Evolutionary conservation across 129 eudicot species (phyloP), one percentile per base, ranked within the genome.

Genomic region (Cynara cardunculus): DNA sequence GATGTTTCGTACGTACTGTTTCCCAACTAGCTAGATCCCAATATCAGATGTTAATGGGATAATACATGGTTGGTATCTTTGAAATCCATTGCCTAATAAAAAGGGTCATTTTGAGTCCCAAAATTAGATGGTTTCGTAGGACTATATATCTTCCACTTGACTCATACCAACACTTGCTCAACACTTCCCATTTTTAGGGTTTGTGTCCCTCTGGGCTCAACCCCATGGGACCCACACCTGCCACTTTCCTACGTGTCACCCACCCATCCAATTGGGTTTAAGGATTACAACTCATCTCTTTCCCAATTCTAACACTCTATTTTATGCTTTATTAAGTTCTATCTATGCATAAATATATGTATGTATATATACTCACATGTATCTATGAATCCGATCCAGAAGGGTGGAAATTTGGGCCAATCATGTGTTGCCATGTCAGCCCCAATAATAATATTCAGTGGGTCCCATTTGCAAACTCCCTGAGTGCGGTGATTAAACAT

Each of bases 251-350:
- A 83, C 24, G 82, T 83, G 86, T 83, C 86, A 77, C 82, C 86
- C 86, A 83, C 86, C 83, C 71, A 83, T 83, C 78, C 82, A 71
- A 83, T 77, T 77, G 82, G 78, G 86, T 83, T 77, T 83, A 83
- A 83, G 86, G 86, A 71, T 61, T 77, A 83, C 86, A 83, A 83
- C 86, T 83, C 86, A 83, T 77, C 10, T 41, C 66, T 44, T 39
- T 44, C 86, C 82, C 16, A 24, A 61, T 77, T 77, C 72, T 64
- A 34, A 25, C 73, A 37, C 12, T 31, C 13, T 83, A 83, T 61
- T 62, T 71, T 31, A 27, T 34, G 78, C 74, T 59, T 82, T 82
- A 46, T 4, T 24, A 2, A 9, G 7, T 77, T 37, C 64, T 53
- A 71, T 71, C 83, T 28, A 71, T 72, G 78, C 64, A 59, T 71